A percentile compares a stretch with the other conserved stretches of the same genome.
phyloP scores from a whole-genome alignment of 345 rosid genomes.

The Trapa bicornis region DNA sequence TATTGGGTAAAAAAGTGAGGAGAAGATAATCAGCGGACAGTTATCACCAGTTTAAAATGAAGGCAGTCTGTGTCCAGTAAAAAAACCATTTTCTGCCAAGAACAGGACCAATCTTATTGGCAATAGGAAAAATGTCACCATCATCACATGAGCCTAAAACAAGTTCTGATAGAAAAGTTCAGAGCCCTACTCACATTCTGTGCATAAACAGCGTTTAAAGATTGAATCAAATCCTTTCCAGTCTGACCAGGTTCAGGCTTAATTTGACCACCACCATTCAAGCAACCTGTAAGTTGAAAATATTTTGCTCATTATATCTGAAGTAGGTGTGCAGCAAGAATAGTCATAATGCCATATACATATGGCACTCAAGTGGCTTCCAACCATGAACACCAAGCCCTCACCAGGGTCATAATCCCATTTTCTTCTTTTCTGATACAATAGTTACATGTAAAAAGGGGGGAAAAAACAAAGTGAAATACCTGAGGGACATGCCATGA shows the following conservation, averaged over 20 bases:
- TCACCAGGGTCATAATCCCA: background rate
- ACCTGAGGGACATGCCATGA: conserved; percentile 99
- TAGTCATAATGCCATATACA: background rate
- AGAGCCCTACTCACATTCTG: conserved; percentile 43
- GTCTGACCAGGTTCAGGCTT: conserved; percentile 79
- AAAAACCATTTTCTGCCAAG: background rate
- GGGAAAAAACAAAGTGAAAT: background rate
- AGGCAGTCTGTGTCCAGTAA: background rate
- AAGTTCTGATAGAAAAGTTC: background rate
- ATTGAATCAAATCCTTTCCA: conserved; percentile 59
- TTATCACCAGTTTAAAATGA: background rate
- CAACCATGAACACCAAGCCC: background rate
- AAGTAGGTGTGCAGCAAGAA: background rate
- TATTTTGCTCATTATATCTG: background rate
- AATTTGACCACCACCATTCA: conserved; percentile 92
- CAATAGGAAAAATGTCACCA: background rate
- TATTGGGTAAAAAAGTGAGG: background rate
- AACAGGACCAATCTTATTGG: background rate
- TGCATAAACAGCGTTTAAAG: conserved; percentile 51
- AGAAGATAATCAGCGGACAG: background rate
- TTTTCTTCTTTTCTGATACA: background rate
- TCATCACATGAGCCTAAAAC: background rate
- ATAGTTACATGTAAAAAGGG: background rate
- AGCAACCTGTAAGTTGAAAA: conserved; percentile 43
- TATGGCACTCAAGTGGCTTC: background rate